Conservation (phyloP, 768 basidiomycete genomes). For the Saitozyma sp. region DNA sequence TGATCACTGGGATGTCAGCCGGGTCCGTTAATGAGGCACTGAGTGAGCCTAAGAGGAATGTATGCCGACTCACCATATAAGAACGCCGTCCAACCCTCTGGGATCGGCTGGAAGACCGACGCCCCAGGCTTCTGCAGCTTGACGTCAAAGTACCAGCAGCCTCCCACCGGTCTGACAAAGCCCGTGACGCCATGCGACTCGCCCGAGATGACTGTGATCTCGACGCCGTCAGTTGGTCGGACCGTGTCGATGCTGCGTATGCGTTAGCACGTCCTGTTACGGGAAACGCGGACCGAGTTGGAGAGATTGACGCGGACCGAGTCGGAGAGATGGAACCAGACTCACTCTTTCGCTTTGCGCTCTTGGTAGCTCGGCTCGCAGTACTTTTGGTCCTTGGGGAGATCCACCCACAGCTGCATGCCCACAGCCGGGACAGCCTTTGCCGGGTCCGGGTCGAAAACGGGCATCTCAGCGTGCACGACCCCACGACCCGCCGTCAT, state of each 20-base stretch:
- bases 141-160: constrained; percentile 89
- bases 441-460: constrained; percentile 61
- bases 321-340: constrained; percentile 1
- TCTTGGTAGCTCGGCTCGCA: constrained; percentile 56
- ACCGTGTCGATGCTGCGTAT: constrained; percentile 58
- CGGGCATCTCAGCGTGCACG: constrained; percentile 66
- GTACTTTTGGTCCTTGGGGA: constrained; percentile 68
- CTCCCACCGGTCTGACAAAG: constrained; percentile 85
- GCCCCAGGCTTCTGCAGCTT: constrained; percentile 64
- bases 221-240: constrained; percentile 51
- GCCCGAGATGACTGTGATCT: constrained; percentile 84
- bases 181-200: constrained; percentile 75
- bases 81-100: constrained; percentile 85
- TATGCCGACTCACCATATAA: constrained; percentile 64
- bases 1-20: constrained; percentile 57
- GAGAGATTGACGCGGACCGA: no score
- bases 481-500: constrained; percentile 60
- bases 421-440: constrained; percentile 69
- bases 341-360: constrained; percentile 47
- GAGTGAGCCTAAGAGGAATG: not conserved
- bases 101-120: constrained; percentile 77
- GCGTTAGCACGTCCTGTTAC: not conserved
- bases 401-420: constrained; percentile 64
- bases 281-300: not conserved
- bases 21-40: not conserved